Evolutionary conservation across 345 rosid species (phyloP).

Genomic region (Populus ilicifolia): DNA sequence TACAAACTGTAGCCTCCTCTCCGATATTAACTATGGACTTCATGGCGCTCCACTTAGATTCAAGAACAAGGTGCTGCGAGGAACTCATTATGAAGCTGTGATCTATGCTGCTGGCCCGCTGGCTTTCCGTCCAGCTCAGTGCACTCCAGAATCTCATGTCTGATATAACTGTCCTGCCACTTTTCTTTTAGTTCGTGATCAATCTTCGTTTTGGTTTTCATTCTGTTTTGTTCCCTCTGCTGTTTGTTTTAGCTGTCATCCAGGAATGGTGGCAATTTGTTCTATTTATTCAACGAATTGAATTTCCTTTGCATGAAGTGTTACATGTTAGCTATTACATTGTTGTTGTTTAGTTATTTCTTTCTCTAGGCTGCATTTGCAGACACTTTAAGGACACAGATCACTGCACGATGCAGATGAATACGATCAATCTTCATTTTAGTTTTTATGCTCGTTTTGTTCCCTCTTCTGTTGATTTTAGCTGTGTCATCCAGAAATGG

Average conservation of each 20-base stretch:
- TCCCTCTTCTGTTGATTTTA: not conserved
- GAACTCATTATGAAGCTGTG: constrained; percentile 46
- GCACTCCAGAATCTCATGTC: constrained; percentile 42
- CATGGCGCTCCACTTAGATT: constrained; percentile 58
- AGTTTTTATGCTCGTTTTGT: not conserved
- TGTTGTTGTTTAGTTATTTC: not conserved
- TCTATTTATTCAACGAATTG: constrained; percentile 8
- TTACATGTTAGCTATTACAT: not conserved
- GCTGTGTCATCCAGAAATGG: not conserved
- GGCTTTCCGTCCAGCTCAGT: constrained; percentile 74
- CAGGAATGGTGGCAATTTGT: not conserved
- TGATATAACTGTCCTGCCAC: not conserved
- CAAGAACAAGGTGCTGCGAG: constrained; percentile 46
- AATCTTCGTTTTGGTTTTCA: constrained; percentile 1
- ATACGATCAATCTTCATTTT: not conserved
- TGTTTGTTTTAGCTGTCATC: not conserved
- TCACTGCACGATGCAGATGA: not conserved
- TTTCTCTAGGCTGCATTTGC: not conserved
- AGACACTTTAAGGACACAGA: not conserved
- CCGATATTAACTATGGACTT: constrained; percentile 69
- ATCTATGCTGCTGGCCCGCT: constrained; percentile 76
- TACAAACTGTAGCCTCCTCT: constrained; percentile 54
- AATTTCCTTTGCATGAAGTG: not conserved
- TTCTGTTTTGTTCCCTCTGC: constrained; percentile 8
- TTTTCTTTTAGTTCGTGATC: not conserved